phyloP scores from a whole-genome alignment of 2,329 filamentous ascomycete species.

The Ilyonectria robusta region DNA sequence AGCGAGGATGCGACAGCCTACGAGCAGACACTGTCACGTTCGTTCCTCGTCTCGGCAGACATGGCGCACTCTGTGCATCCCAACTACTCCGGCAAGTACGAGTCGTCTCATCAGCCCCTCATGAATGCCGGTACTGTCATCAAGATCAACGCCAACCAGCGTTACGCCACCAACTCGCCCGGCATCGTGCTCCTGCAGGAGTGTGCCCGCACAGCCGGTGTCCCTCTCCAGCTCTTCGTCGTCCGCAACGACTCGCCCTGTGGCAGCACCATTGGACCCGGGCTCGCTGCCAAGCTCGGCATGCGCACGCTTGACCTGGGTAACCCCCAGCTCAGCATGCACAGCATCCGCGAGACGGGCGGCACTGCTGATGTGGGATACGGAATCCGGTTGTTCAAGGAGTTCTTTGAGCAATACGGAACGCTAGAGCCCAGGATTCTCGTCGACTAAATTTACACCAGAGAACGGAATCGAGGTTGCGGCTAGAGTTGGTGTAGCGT shows the following conservation, averaged over 20 bases:
- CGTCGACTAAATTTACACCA: constrained; percentile 73
- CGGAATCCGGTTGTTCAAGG: constrained; percentile 86
- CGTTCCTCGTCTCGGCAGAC: constrained; percentile 95
- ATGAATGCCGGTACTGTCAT: constrained; percentile 98
- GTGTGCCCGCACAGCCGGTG: constrained; percentile 79
- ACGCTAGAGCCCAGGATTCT: constrained; percentile 85
- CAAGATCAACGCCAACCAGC: constrained; percentile 98
- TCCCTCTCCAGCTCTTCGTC: constrained; percentile 95
- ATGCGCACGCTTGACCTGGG: constrained; percentile 92
- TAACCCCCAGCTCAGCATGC: constrained; percentile 96
- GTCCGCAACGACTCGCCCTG: constrained; percentile 96
- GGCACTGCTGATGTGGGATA: constrained; percentile 90
- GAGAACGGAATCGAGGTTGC: neutral
- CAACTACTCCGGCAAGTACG: constrained; percentile 94
- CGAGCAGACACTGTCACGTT: constrained; percentile 91
- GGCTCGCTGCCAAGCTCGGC: constrained; percentile 89
- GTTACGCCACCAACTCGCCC: constrained; percentile 96
- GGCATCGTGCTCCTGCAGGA: constrained; percentile 95
- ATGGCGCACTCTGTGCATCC: constrained; percentile 98
- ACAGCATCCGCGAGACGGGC: constrained; percentile 94
- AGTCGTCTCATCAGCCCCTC: constrained; percentile 88
- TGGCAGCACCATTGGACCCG: constrained; percentile 97
- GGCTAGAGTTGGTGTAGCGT: constrained; percentile 7
- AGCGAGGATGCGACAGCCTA: constrained; percentile 83
- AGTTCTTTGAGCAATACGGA: constrained; percentile 90